Evolutionary conservation across 1,284 basidiomycete genomes (phyloP).

Genomic region (Microbotryum violaceum): DNA sequence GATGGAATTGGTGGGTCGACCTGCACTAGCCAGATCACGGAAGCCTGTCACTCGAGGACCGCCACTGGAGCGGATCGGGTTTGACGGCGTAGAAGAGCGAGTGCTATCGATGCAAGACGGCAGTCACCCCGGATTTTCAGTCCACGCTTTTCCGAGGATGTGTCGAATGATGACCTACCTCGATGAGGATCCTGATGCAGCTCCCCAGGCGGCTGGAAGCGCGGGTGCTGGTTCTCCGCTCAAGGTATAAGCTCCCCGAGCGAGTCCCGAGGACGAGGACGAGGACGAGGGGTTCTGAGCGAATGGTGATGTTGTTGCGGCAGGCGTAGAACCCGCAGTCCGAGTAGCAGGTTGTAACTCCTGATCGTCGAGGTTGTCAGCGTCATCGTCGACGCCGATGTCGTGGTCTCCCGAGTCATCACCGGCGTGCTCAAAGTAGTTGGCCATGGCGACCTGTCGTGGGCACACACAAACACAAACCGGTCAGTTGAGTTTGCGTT

Average conservation of each 20-base stretch:
- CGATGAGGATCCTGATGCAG: not conserved
- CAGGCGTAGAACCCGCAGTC: not conserved
- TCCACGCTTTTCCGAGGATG: not conserved
- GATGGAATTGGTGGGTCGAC: conserved; percentile 10
- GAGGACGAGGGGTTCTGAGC: not conserved
- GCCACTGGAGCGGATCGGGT: conserved; percentile 15
- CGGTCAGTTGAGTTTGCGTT: not conserved
- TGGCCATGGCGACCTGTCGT: conserved; percentile 38
- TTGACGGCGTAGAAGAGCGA: conserved; percentile 14
- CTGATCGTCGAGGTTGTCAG: conserved; percentile 11
- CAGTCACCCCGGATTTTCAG: not conserved
- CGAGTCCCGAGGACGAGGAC: not conserved
- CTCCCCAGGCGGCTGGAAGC: conserved; percentile 32
- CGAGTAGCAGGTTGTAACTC: not conserved
- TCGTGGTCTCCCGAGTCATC: conserved; percentile 23
- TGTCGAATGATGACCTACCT: not conserved
- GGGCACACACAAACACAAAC: too few relatives aligned
- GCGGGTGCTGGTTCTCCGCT: conserved; percentile 38
- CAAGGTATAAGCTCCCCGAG: conserved; percentile 36
- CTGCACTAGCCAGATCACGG: conserved; percentile 35
- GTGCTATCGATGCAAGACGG: conserved; percentile 3
- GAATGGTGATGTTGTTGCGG: not conserved
- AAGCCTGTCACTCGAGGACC: conserved; percentile 40
- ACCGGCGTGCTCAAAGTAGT: conserved; percentile 39
- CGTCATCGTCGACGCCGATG: conserved; percentile 10